Evolutionary conservation across 148 eudicot genomes (phyloP), one percentile per base, ranked within the genome.

Genomic region (Talinum fruticosum): DNA sequence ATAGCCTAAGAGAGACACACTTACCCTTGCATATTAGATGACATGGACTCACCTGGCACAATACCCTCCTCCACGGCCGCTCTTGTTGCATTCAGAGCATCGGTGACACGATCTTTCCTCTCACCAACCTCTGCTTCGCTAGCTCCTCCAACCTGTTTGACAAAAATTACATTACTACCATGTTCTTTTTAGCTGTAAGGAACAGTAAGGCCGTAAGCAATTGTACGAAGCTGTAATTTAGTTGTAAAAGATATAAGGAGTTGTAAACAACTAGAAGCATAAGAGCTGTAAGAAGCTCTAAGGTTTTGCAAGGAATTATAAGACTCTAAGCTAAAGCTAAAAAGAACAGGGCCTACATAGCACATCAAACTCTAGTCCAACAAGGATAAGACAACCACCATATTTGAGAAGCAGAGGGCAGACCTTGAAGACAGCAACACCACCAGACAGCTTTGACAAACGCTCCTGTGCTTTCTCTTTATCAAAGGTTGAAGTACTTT

Each of bases 21-120:
- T 4, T 21, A 35, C 72, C n/a, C 26, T n/a, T 24, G 12, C 33
- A 29, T 68, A 15, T 45, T 28, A 26, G 23, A n/a, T 19, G 74
- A 47, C 16, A 59, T 28, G 44, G 49, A 67, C 83, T 78, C 77
- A 90, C 97, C 97, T 76, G 97, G 97, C 69, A 95, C 93, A 67
- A 91, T 91, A 78, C 97, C 97, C 87, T 91, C 96, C 82, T 95
- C 97, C 38, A 95, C 91, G 34, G 99, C 99, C 47, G 99, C 99
- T 79, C 92, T 87, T 71, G 99, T 95, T 14, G 99, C 99, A 85
- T 95, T 92, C 35, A 95, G 68, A 80, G 99, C 99, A 86, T 95
- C 99, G 32, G 86, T 92, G 61, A 90, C 99, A 78, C 99, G 88
- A 83, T 95, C 99, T 85, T 95, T 95, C 83, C 96, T 88, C 83